Percentiles rank a stretch among this genome's conserved stretches.
Evolutionary conservation across 768 basidiomycete species (phyloP).

Genomic region (Tylopilus vinaceipallidus): DNA sequence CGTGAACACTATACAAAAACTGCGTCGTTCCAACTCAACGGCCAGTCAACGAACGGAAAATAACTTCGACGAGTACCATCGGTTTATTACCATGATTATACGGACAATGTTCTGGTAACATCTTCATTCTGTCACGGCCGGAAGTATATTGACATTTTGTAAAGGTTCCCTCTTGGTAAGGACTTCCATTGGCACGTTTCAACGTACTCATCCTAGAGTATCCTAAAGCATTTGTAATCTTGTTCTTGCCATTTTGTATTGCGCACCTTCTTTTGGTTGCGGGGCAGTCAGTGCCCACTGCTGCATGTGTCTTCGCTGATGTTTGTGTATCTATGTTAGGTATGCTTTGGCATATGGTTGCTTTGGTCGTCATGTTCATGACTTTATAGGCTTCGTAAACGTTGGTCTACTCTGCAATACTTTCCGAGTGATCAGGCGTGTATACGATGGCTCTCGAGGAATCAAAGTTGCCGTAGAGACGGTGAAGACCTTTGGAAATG

Average conservation of each 20-base stretch:
- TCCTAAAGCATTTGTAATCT: constrained; percentile 52
- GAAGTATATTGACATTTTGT: constrained; percentile 4
- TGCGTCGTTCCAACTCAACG: constrained; percentile 49
- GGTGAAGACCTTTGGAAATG: constrained; percentile 24
- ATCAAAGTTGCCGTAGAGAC: constrained; percentile 7
- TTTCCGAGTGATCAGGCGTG: constrained; percentile 57
- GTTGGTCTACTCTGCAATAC: constrained; percentile 68
- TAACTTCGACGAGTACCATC: constrained; percentile 49
- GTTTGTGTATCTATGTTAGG: constrained; percentile 54
- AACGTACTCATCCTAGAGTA: constrained; percentile 4
- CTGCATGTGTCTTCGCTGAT: constrained; percentile 47
- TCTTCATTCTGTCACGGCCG: background rate
- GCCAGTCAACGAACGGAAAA: constrained; percentile 47
- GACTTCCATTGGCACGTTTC: background rate
- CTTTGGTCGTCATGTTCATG: background rate
- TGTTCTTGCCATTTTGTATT: constrained; percentile 60
- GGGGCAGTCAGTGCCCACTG: constrained; percentile 46
- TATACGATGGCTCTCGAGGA: constrained; percentile 36
- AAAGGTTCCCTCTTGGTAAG: constrained; percentile 62
- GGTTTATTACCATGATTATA: constrained; percentile 60
- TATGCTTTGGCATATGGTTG: constrained; percentile 27
- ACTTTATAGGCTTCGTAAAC: constrained; percentile 55
- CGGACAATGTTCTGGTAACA: constrained; percentile 70
- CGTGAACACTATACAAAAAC: constrained; percentile 48
- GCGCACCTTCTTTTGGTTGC: constrained; percentile 47